phyloP scores from a whole-genome alignment of 1,139 yeast genomes.

The Protomyces macrosporus region DNA sequence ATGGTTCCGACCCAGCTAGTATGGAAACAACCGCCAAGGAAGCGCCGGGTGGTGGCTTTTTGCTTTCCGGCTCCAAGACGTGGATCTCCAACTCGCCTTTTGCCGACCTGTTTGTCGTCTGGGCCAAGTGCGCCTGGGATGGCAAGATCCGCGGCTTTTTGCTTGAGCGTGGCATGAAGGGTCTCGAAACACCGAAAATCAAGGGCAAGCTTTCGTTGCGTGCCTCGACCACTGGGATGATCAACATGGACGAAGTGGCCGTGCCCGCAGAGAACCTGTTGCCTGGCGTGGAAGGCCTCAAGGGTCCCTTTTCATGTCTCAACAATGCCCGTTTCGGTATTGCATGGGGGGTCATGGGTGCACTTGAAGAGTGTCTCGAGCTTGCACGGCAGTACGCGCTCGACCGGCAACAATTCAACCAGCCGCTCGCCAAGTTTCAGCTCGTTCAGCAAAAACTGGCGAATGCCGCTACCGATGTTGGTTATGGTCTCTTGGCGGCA shows the following conservation, averaged over 20 bases:
- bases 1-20: slow-evolving; percentile 46
- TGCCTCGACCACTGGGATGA: slow-evolving; percentile 47
- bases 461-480: slow-evolving; percentile 44
- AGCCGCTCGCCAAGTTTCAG: slow-evolving; percentile 44
- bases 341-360: slow-evolving; percentile 47
- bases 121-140: slow-evolving; percentile 44
- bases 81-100: slow-evolving; percentile 49
- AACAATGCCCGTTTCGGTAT: slow-evolving; percentile 46
- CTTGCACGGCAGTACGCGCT: slow-evolving; percentile 42
- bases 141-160: slow-evolving; percentile 45
- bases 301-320: slow-evolving; percentile 46
- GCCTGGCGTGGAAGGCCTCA: slow-evolving; percentile 42
- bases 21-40: slow-evolving; percentile 45
- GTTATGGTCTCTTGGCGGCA: slow-evolving; percentile 43
- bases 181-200: slow-evolving; percentile 43
- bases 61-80: slow-evolving; percentile 44
- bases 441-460: slow-evolving; percentile 45
- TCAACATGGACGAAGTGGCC: slow-evolving; percentile 45
- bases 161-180: slow-evolving; percentile 41
- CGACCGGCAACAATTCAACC: slow-evolving; percentile 43
- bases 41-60: slow-evolving; percentile 43
- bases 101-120: slow-evolving; percentile 44
- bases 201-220: slow-evolving; percentile 42
- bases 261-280: slow-evolving; percentile 45
- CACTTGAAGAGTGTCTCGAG: slow-evolving; percentile 43